A percentile compares a stretch with the other conserved stretches of the same genome.
These are phyloP conservation scores for Sphagnum magellanicum DNA, from an alignment of 228 moss, liverwort and hornwort genomes.

Conservation along the genomic window DNA sequence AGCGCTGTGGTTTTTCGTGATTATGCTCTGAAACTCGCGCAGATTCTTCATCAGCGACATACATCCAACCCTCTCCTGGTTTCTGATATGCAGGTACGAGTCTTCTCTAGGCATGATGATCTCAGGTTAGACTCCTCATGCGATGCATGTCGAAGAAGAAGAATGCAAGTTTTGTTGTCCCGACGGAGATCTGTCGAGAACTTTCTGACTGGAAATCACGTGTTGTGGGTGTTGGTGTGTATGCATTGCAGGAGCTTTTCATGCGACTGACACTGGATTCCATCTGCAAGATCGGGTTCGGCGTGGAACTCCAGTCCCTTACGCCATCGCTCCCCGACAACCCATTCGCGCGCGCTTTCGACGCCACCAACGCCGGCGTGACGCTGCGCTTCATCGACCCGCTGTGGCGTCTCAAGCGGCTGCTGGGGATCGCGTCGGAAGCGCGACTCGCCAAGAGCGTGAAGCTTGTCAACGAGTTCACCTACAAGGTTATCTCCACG, in stretches of 20 bases:
- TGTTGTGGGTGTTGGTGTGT: no score
- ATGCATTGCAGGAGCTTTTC: conserved; percentile 10
- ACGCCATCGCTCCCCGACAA: conserved; percentile 2
- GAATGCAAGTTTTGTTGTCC: no score
- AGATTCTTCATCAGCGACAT: not conserved
- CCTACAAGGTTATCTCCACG: not conserved
- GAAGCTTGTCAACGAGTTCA: not conserved
- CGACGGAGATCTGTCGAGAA: no score
- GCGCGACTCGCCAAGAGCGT: not conserved
- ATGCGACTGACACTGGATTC: conserved; percentile 17
- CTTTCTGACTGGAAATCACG: no score
- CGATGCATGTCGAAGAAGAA: not conserved
- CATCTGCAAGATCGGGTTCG: conserved; percentile 12
- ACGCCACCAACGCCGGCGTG: not conserved
- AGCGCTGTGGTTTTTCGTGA: conserved; percentile 8
- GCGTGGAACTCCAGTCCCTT: conserved; percentile 1
- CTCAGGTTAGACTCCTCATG: no score
- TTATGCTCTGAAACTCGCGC: conserved; percentile 2
- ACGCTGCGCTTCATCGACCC: not conserved
- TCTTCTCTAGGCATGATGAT: no score
- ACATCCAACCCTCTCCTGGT: not conserved
- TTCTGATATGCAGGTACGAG: conserved; percentile 15
- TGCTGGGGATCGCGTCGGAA: conserved; percentile 1
- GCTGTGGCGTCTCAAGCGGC: conserved; percentile 10
- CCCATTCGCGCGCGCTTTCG: conserved; percentile 8